Conservation (phyloP, 1,284 basidiomycete genomes). For the Irpex lacteus region DNA sequence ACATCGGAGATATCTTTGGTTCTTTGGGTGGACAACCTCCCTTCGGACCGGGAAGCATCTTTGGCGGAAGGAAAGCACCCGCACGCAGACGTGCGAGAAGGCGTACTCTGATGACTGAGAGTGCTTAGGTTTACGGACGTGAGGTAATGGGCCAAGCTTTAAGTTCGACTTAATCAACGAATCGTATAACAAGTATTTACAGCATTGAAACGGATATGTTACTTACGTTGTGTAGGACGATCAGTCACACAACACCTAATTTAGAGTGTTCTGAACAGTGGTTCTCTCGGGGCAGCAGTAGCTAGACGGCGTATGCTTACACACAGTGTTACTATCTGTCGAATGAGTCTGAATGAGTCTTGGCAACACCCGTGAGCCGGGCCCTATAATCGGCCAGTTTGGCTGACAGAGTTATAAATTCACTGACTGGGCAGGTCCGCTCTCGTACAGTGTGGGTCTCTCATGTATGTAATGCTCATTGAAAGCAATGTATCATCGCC, state of each 20-base stretch:
- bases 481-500: background rate
- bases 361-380: background rate
- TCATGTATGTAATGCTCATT: background rate
- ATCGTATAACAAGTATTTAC: too few relatives aligned
- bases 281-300: background rate
- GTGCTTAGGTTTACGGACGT: background rate
- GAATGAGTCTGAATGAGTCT: background rate
- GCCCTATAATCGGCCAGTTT: background rate
- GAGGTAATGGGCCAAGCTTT: too few relatives aligned
- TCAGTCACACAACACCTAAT: background rate
- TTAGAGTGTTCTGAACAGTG: background rate
- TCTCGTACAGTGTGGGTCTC: background rate
- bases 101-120: background rate
- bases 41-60: conserved; percentile 12
- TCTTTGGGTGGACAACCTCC: conserved; percentile 8
- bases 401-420: background rate
- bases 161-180: too few relatives aligned
- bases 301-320: background rate
- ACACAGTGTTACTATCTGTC: background rate
- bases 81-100: background rate
- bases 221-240: background rate
- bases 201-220: background rate
- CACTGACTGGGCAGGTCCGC: background rate
- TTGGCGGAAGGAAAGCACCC: background rate
- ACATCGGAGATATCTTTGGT: conserved; percentile 29